Percentiles rank a stretch among this genome's conserved stretches.
phyloP scores from a whole-genome alignment of 371 early-diverging fungal species.

The Rhizopus delemar region DNA sequence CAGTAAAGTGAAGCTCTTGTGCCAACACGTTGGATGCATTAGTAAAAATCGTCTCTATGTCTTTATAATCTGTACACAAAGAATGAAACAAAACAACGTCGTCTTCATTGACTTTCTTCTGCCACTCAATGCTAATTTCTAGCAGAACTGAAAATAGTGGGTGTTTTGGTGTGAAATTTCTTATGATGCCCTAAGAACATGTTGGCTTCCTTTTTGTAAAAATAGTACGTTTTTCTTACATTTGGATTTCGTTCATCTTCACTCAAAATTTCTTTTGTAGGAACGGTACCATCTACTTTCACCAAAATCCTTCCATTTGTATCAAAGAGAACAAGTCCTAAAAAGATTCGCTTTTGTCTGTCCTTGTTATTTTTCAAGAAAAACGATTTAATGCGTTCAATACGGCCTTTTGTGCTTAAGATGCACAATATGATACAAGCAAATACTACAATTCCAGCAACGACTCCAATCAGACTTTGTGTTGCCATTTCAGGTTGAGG shows the following conservation, averaged over 20 bases:
- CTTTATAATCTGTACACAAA: not conserved
- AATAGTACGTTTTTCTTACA: constrained; percentile 2
- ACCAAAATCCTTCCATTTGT: constrained; percentile 43
- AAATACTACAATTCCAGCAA: constrained; percentile 39
- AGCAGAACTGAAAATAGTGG: too few relatives aligned
- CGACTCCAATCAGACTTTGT: constrained; percentile 39
- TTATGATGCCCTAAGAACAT: too few relatives aligned
- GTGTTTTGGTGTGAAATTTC: too few relatives aligned
- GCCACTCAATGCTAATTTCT: too few relatives aligned
- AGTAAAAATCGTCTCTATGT: constrained; percentile 17
- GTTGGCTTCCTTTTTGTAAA: too few relatives aligned
- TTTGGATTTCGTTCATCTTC: constrained; percentile 11
- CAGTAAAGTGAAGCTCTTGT: constrained; percentile 23
- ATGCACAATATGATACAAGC: constrained; percentile 32
- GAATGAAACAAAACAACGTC: not conserved
- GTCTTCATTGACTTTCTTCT: too few relatives aligned
- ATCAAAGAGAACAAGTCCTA: constrained; percentile 43
- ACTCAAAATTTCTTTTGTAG: constrained; percentile 33
- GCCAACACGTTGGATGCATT: constrained; percentile 34
- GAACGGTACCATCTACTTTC: constrained; percentile 43
- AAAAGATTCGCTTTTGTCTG: constrained; percentile 22
- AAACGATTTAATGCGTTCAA: not conserved
- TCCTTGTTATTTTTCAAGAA: constrained; percentile 8
- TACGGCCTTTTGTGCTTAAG: constrained; percentile 18
- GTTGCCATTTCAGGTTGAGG: constrained; percentile 31